phyloP scores from a whole-genome alignment of 768 basidiomycete genomes.

The Boletellus ananiceps region DNA sequence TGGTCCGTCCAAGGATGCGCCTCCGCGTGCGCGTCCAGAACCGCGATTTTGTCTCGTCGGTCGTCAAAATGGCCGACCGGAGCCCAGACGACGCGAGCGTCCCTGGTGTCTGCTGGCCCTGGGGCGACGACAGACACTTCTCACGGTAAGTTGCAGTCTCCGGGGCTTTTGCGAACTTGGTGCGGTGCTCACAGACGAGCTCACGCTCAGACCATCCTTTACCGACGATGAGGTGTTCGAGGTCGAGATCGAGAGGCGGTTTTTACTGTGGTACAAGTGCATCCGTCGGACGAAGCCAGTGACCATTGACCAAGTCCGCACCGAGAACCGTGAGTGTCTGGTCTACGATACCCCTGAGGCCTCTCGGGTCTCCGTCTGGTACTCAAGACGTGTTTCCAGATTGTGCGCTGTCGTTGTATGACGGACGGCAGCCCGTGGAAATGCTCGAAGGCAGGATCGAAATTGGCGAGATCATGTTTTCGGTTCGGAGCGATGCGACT shows the following conservation, averaged over 20 bases:
- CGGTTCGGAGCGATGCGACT: slow-evolving; percentile 4
- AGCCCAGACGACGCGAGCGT: neutral
- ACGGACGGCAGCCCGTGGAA: slow-evolving; percentile 8
- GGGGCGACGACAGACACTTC: slow-evolving; percentile 8
- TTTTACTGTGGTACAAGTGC: slow-evolving; percentile 20
- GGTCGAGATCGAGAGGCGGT: slow-evolving; percentile 18
- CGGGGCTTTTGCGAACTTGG: neutral
- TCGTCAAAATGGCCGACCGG: slow-evolving; percentile 6
- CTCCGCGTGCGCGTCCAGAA: slow-evolving; percentile 14
- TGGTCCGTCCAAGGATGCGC: slow-evolving; percentile 22
- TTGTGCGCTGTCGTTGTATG: slow-evolving; percentile 22
- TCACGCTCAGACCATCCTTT: slow-evolving; percentile 10
- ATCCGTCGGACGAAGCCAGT: slow-evolving; percentile 22
- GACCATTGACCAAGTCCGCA: slow-evolving; percentile 22
- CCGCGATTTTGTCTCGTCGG: slow-evolving; percentile 15
- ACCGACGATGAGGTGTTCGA: slow-evolving; percentile 17
- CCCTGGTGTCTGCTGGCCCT: slow-evolving; percentile 11
- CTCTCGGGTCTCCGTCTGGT: neutral
- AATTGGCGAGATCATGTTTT: slow-evolving; percentile 23
- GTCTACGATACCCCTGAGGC: neutral
- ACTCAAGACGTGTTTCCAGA: slow-evolving; percentile 1
- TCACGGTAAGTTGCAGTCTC: slow-evolving; percentile 13
- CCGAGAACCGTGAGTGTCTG: slow-evolving; percentile 13
- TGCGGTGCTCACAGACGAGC: neutral
- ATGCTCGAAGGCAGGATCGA: slow-evolving; percentile 13